phyloP scores from a whole-genome alignment of 2,329 filamentous ascomycete genomes.

The Scolecobasidium constrictum region DNA sequence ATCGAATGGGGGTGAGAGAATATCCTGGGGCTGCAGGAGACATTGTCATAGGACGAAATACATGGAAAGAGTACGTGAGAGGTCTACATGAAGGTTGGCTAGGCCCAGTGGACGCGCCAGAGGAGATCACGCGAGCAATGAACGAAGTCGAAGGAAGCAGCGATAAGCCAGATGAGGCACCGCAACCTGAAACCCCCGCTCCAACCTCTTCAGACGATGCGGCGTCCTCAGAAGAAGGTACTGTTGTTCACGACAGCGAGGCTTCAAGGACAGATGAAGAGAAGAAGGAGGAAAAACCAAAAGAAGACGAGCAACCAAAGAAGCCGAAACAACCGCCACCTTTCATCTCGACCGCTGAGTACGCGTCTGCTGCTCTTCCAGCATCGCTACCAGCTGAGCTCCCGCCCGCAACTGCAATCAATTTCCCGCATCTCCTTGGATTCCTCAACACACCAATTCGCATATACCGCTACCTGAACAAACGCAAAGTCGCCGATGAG shows the following conservation, averaged over 20 bases:
- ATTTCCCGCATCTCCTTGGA: slow-evolving; percentile 82
- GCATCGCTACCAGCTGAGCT: slow-evolving; percentile 57
- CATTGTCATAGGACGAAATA: slow-evolving; percentile 77
- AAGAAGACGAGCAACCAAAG: slow-evolving; percentile 32
- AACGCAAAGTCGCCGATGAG: slow-evolving; percentile 72
- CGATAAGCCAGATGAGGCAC: slow-evolving; percentile 11
- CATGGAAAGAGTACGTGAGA: slow-evolving; percentile 95
- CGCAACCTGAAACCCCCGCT: background rate
- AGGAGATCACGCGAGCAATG: slow-evolving; percentile 19
- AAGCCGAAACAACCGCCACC: slow-evolving; percentile 48
- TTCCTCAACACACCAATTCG: slow-evolving; percentile 84
- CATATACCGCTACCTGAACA: slow-evolving; percentile 78
- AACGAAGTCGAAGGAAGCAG: slow-evolving; percentile 9
- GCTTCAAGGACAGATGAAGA: slow-evolving; percentile 14
- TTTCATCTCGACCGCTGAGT: slow-evolving; percentile 64
- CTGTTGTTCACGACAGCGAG: background rate
- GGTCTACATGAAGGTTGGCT: slow-evolving; percentile 95
- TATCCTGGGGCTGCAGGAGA: slow-evolving; percentile 71
- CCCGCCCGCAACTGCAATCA: slow-evolving; percentile 59
- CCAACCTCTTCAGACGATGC: slow-evolving; percentile 20
- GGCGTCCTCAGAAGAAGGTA: slow-evolving; percentile 19
- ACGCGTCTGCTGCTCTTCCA: slow-evolving; percentile 55
- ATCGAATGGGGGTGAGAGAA: slow-evolving; percentile 55
- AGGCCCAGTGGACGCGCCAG: slow-evolving; percentile 63
- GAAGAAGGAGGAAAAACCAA: slow-evolving; percentile 8